Evolutionary conservation across 2,329 filamentous ascomycete genomes (phyloP).

Genomic region (Aspergillus fumigatus): DNA sequence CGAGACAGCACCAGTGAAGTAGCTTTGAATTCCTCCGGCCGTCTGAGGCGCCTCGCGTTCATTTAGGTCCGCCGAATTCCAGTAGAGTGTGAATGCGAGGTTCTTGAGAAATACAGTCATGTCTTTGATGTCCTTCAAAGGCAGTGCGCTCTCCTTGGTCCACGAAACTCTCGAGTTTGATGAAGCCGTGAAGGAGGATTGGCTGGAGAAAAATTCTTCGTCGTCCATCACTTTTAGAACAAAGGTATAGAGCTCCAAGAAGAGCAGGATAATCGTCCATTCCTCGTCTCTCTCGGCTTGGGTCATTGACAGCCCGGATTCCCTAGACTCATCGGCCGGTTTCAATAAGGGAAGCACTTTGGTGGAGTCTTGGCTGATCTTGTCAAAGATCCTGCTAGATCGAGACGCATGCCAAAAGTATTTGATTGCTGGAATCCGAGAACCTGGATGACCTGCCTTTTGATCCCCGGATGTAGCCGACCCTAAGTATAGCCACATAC

Average conservation of each 20-base stretch:
- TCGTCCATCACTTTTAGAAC: constrained; percentile 90
- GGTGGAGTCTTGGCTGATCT: constrained; percentile 54
- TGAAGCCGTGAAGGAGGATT: constrained; percentile 43
- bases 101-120: constrained; percentile 86
- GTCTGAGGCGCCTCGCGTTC: constrained; percentile 37
- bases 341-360: constrained; percentile 56
- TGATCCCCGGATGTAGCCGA: constrained; percentile 48
- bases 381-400: constrained; percentile 53
- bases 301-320: constrained; percentile 17
- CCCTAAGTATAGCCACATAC: constrained; percentile 87
- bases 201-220: constrained; percentile 79
- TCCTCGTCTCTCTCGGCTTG: constrained; percentile 56
- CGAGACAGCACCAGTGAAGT: constrained; percentile 35
- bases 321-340: constrained; percentile 40
- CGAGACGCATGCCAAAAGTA: constrained; percentile 76
- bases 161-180: constrained; percentile 51
- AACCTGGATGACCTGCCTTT: constrained; percentile 24
- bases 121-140: constrained; percentile 64
- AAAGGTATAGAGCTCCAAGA: constrained; percentile 91
- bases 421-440: constrained; percentile 62
- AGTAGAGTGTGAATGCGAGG: constrained; percentile 82
- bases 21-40: constrained; percentile 43
- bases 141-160: constrained; percentile 62
- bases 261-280: constrained; percentile 85
- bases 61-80: constrained; percentile 66